Base-by-base conservation (phyloP, 805 yeast species). In the Teunomyces stri region DNA sequence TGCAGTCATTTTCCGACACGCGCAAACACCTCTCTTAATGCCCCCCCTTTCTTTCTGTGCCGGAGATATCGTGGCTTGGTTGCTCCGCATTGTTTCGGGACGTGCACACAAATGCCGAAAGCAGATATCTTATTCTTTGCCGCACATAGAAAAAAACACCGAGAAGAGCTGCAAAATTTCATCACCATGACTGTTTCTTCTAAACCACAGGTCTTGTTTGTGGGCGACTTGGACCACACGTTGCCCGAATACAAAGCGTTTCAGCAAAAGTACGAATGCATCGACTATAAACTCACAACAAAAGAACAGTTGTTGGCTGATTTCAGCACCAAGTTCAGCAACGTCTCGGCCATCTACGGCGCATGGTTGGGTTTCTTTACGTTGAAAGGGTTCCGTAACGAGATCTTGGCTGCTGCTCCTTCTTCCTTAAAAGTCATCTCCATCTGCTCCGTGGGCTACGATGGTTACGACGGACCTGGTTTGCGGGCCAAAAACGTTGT, bases 391-490 rank as follows among this genome's bases (percentile, higher is more conserved):
- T 70, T 81, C 50, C 65, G 69, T 1, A 58, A 59, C 25, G 75
- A 72, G 3, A 45, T 82, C 4, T 57, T 80, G 28, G 72, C 66
- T 0, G 57, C 63, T 18, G 72, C 75, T n/a, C 84, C 86, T 0
- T 31, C 54, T 1, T 50, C 63, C 3, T 60, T 83, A 48, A 75
- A 76, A 51, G 69, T 81, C 11, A 67, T 82, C 18, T 68, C 80
- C 2, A 65, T 76, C 31, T 78, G 84, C 49, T 76, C 85, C 3
- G 83, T 83, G 12, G 88, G 88, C 0, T 69, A 67, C 54, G 84
- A 82, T 50, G 70, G 70, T 13, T 73, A 75, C 48, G 82, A 81
- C 55, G 64, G 72, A 0, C 64, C 56, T 0, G 65, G 63, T 1
- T 61, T 83, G 65, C 58, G 63, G 5, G 54, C 61, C 9, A 61